A percentile compares a stretch with the other conserved stretches of the same genome.
Evolutionary conservation across 1,284 basidiomycete genomes (phyloP).

Genomic region (Sanguinoderma infundibulare): DNA sequence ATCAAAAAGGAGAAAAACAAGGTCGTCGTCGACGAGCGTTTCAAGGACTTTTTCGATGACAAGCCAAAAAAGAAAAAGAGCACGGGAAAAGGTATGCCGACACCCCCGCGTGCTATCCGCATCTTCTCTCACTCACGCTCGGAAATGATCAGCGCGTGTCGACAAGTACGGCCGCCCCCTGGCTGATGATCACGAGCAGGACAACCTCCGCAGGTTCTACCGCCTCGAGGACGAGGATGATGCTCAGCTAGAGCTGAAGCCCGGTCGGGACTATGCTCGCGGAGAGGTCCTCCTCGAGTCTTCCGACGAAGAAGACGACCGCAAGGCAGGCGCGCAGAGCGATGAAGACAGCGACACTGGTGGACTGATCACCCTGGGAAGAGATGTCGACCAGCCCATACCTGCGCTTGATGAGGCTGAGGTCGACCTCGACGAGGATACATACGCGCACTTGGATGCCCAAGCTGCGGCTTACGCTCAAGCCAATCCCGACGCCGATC

Average conservation of each 20-base stretch:
- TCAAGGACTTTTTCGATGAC: conserved; percentile 79
- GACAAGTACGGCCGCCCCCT: conserved; percentile 93
- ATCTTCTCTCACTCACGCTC: conserved; percentile 13
- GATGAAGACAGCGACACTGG: conserved; percentile 56
- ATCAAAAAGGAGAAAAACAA: conserved; percentile 84
- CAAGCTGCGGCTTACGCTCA: conserved; percentile 70
- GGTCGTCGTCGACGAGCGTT: conserved; percentile 93
- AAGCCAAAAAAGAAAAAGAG: conserved; percentile 51
- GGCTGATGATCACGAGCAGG: conserved; percentile 70
- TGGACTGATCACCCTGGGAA: conserved; percentile 56
- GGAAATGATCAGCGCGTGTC: conserved; percentile 56
- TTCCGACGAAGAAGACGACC: conserved; percentile 78
- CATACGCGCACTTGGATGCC: conserved; percentile 73
- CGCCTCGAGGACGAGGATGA: conserved; percentile 62
- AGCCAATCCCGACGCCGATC: conserved; percentile 42
- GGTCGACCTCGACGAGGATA: conserved; percentile 81
- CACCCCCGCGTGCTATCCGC: conserved; percentile 6
- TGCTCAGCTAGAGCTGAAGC: conserved; percentile 39
- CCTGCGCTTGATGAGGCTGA: conserved; percentile 56
- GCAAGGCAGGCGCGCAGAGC: conserved; percentile 39
- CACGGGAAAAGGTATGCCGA: conserved; percentile 43
- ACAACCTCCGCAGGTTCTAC: conserved; percentile 86
- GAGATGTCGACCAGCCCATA: conserved; percentile 44
- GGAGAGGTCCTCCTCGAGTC: conserved; percentile 88
- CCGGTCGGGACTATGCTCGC: conserved; percentile 84